A percentile compares a stretch with the other conserved stretches of the same genome.
Evolutionary conservation across 768 basidiomycete species (phyloP).

Genomic region (Phylloporus arenicola): DNA sequence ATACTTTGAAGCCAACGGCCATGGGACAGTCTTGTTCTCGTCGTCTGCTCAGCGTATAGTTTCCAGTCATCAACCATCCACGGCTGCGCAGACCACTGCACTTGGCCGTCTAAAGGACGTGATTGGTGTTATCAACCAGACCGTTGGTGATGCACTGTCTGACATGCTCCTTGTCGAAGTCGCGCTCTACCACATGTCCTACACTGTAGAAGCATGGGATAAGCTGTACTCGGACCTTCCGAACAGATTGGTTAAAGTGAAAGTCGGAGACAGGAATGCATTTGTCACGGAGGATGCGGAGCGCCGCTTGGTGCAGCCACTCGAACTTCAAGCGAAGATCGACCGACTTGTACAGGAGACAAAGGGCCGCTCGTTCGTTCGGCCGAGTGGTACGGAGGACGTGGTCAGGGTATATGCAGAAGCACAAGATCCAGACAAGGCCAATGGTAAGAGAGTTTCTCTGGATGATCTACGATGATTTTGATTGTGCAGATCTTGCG

Average conservation of each 20-base stretch:
- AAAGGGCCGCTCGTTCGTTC: slow-evolving; percentile 86
- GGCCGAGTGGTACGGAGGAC: slow-evolving; percentile 97
- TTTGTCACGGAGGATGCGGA: slow-evolving; percentile 96
- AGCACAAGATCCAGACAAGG: slow-evolving; percentile 64
- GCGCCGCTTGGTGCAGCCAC: slow-evolving; percentile 75
- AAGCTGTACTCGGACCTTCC: slow-evolving; percentile 89
- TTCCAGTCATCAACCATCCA: slow-evolving; percentile 60
- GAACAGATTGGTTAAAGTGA: slow-evolving; percentile 91
- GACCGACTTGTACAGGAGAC: slow-evolving; percentile 79
- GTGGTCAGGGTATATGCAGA: slow-evolving; percentile 98
- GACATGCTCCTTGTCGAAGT: slow-evolving; percentile 94
- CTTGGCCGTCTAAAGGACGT: slow-evolving; percentile 73
- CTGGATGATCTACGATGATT: slow-evolving; percentile 2
- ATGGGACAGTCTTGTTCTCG: slow-evolving; percentile 96
- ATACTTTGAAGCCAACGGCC: slow-evolving; percentile 99
- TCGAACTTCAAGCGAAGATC: slow-evolving; percentile 74
- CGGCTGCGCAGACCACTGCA: slow-evolving; percentile 77
- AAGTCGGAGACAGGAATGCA: slow-evolving; percentile 70
- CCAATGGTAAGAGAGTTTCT: slow-evolving; percentile 57
- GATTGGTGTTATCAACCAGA: slow-evolving; percentile 89
- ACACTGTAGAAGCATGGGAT: slow-evolving; percentile 85
- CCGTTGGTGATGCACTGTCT: slow-evolving; percentile 94
- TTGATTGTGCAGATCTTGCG: slow-evolving; percentile 60
- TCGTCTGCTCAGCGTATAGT: slow-evolving; percentile 61
- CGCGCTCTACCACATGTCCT: slow-evolving; percentile 84